phyloP scores from a whole-genome alignment of 176 grass and related monocot species.

The Poa pratensis region DNA sequence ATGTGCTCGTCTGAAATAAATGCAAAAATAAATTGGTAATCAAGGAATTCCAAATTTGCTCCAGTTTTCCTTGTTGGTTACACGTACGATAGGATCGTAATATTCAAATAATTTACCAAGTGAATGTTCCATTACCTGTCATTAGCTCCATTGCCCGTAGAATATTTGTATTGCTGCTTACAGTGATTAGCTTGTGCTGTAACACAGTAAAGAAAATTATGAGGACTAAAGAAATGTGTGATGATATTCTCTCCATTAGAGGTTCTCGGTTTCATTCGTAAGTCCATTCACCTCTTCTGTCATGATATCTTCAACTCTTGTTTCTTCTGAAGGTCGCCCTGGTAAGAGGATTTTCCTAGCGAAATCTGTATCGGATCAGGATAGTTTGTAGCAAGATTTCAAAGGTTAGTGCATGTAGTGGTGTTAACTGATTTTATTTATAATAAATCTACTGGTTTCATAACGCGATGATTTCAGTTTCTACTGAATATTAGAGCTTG shows the following conservation, averaged over 20 bases:
- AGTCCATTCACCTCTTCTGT: constrained; percentile 72
- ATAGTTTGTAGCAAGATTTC: background rate
- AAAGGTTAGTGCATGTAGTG: background rate
- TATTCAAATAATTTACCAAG: constrained; percentile 19
- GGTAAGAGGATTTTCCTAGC: constrained; percentile 73
- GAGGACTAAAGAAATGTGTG: background rate
- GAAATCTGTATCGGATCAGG: constrained; percentile 65
- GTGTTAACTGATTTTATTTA: background rate
- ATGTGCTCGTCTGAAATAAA: constrained; percentile 68
- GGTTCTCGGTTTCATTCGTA: background rate
- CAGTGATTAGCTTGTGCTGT: constrained; percentile 71
- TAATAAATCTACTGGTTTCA: background rate
- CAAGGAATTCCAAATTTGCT: background rate
- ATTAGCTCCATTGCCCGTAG: constrained; percentile 91
- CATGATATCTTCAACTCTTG: constrained; percentile 86
- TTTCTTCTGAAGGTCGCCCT: constrained; percentile 58
- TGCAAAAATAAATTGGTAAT: background rate
- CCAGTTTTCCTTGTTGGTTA: background rate
- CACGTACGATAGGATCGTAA: background rate
- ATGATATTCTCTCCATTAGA: background rate
- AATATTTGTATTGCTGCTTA: constrained; percentile 71
- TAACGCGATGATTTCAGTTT: background rate
- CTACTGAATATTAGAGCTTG: background rate
- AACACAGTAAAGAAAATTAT: constrained; percentile 34
- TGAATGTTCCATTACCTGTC: constrained; percentile 55